Percentiles rank a stretch among this genome's conserved stretches.
phyloP scores from a whole-genome alignment of 306 rosid genomes.

The Mimosa pudica region DNA sequence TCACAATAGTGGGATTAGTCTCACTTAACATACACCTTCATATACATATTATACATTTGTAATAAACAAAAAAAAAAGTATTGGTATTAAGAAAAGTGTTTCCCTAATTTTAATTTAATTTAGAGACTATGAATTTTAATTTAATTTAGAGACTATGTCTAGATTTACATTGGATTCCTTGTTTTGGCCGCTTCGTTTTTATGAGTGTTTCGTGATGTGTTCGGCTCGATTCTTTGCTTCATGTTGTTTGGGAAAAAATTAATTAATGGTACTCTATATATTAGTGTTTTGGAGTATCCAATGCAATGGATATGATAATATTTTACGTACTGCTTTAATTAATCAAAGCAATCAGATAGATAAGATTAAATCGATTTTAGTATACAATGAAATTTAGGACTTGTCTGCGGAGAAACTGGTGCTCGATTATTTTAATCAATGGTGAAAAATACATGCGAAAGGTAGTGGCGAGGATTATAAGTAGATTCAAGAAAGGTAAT shows the following conservation, averaged over 20 bases:
- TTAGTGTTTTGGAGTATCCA: slow-evolving; percentile 27
- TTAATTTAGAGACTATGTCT: neutral
- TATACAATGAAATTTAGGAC: slow-evolving; percentile 26
- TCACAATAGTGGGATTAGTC: too few relatives aligned
- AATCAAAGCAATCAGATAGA: neutral
- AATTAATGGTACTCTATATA: neutral
- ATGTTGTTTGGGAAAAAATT: neutral
- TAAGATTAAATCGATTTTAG: slow-evolving; percentile 24
- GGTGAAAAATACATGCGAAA: neutral
- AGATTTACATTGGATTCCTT: slow-evolving; percentile 16
- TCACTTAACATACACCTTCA: too few relatives aligned
- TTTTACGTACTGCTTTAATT: neutral
- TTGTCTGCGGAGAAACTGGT: neutral
- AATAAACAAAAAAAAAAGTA: too few relatives aligned
- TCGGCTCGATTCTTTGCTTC: neutral
- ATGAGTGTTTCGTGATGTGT: neutral
- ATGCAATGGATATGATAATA: neutral
- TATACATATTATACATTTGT: too few relatives aligned
- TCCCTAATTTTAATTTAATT: neutral
- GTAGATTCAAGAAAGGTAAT: too few relatives aligned
- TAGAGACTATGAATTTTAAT: neutral
- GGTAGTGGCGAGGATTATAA: neutral
- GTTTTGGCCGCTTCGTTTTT: neutral
- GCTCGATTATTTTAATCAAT: neutral
- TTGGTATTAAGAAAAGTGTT: too few relatives aligned